Evolutionary conservation across 1,284 basidiomycete genomes (phyloP), one percentile per base, ranked within the genome.

Genomic region (Cystobasidiaceae sp.): DNA sequence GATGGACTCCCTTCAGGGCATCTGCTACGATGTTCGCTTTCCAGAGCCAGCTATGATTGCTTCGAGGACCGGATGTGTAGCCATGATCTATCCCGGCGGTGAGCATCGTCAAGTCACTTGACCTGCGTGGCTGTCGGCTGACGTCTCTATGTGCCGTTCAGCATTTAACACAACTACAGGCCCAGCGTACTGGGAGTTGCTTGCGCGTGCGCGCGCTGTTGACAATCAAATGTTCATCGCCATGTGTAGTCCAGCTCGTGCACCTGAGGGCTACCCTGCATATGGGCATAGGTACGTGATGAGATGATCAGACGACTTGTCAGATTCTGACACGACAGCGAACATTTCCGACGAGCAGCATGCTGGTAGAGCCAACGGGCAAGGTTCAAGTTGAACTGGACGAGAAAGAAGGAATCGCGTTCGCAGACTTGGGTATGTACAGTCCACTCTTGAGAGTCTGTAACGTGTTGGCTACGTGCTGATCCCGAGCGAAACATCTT

Each of bases 181-280:
- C 0, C 94, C 94, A 0, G 80, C 97, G 58, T 92, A 97, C 75
- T 99, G 94, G 94, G 91, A 94, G 71, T 81, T 98, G 1, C 82
- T 99, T 11, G 89, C 92, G 74, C 83, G 90, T 57, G 86, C 86
- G 60, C 83, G 93, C 89, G 94, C 94, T 8, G 84, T 93, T 30
- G 94, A 99, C 76, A 97, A 98, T 74, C 94, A 98, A 78, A 84
- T 97, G 21, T 99, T 86, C 78, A 86, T 96, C 68, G 84, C 89
- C 2, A 94, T 93, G 87, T 97, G 93, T 77, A 97, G 93, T 69
- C 93, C 93, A 32, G 93, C 96, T 0, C 84, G 94, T 37, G 89
- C 96, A 70, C 76, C 87, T 64, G 84, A 81, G 15, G 71, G 67
- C 1, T 72, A 72, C 70, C 71, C 71, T 25, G 61, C 61, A 15